Evolutionary conservation across 257 asterid species (phyloP), one percentile per base, ranked within the genome.

Genomic region (Penstemon eatonii): DNA sequence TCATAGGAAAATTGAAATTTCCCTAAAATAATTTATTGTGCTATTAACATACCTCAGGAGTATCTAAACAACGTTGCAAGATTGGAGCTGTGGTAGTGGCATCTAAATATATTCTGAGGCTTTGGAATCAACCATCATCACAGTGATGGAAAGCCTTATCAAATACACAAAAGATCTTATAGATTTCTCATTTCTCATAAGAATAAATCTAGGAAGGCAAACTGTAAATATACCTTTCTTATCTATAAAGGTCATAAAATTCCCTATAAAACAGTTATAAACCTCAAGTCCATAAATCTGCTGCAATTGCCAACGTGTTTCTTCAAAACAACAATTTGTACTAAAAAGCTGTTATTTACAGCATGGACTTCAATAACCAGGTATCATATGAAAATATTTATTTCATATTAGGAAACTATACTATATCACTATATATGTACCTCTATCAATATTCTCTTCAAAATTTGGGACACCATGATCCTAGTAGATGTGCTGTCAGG

Each of bases 191-290:
- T 47, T 51, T 58, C 74, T 42, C 71, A 49, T 38, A 71, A 61
- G 40, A 66, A 42, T 37, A 47, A 18, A 67, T 33, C 60, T 40
- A 11, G 63, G 49, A 67, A 60, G 42, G 72, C 33, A 15, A 40
- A 54, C 77, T 15, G 18, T 15, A 15, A 15, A 15, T 15, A 43
- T 70, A 88, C 98, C 97, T 67, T 96, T 96, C 99, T 89, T 94
- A 80, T 94, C 97, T 51, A 94, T 86, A 60, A 97, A 94, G 43
- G 99, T 91, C 99, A 94, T 87, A 79, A 94, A 91, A 68, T 97
- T 90, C 65, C 99, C 99, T 25, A 96, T 87, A 75, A 90, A 91
- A 45, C 90, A 96, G 80, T 96, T 87, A 70, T 91, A 96, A 79
- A 94, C 96, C 63, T 97, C 97, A 71, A 94, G 77, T 68, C 97